Evolutionary conservation across 257 asterid genomes (phyloP), one percentile per base, ranked within the genome.

Genomic region (Capsicum pubescens): DNA sequence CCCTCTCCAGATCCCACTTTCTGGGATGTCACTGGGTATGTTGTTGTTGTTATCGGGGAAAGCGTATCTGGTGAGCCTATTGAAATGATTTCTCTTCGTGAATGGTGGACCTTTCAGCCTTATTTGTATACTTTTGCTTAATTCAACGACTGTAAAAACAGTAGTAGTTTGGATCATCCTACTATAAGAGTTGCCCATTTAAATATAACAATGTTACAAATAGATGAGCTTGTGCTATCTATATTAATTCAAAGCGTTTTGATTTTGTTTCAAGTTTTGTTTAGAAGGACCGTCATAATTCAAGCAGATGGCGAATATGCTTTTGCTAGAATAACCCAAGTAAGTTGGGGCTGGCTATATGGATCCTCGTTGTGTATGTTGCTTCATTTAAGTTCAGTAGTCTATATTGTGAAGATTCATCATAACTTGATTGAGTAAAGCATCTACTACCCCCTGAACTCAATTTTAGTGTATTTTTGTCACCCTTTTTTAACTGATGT

Each of bases 191-290:
- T 44, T 7, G 48, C 48, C 48, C 42, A 21, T 6, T 13, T 4
- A 16, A 77, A 77, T 32, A 77, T 21, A 77, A 32, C 10, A 32
- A 8, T 54, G 82, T 32, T 55, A 54, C 52, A 15, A 76, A 26
- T 21, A 13, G 48, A 52, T 9, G 44, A 26, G 32, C 82, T 77
- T 8, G 35, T 54, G 15, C 64, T 77, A 54, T 54, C 15, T 54
- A 17, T 77, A 32, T 9, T 14, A 76, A 52, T 26, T 72, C 36
- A 54, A 76, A 54, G 50, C 10, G 0, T 77, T 54, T 13, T 2
- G 66, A 8, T 77, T 77, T 77, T 3, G 81, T 52, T 77, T 77
- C 15, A 54, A 58, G 50, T 77, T 77, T 15, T 77, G 50, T 58
- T 54, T 54, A n/a, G 2, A 76, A 54, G 16, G 54, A 36, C 64